phyloP scores from a whole-genome alignment of 495 filamentous ascomycete genomes.

The Penicillium steckii region DNA sequence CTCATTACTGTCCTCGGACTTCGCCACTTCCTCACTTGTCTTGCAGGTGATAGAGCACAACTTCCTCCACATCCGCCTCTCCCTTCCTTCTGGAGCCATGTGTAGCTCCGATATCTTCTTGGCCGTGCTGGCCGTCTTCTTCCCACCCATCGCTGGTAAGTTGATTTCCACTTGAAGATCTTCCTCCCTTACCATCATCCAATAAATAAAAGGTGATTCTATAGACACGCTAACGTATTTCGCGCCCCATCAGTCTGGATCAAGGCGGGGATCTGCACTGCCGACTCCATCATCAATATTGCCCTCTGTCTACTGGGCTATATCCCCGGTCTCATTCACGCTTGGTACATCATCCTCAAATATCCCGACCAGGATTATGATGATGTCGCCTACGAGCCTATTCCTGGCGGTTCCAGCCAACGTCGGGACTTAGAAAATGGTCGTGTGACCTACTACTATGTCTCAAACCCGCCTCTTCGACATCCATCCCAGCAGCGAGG shows the following conservation, averaged over 20 bases:
- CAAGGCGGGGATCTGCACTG: slow-evolving; percentile 88
- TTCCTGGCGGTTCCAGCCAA: slow-evolving; percentile 52
- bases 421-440: slow-evolving; percentile 44
- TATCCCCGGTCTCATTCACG: slow-evolving; percentile 87
- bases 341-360: slow-evolving; percentile 97
- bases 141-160: slow-evolving; percentile 89
- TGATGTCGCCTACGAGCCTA: slow-evolving; percentile 60
- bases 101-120: slow-evolving; percentile 88
- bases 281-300: slow-evolving; percentile 93
- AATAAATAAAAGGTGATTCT: background rate
- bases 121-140: slow-evolving; percentile 82
- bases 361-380: slow-evolving; percentile 68
- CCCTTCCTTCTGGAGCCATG: slow-evolving; percentile 34
- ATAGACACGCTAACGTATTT: slow-evolving; percentile 5
- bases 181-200: background rate
- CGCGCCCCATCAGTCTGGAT: slow-evolving; percentile 72
- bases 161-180: slow-evolving; percentile 13
- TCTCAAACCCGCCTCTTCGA: slow-evolving; percentile 49
- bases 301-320: slow-evolving; percentile 86
- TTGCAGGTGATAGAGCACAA: slow-evolving; percentile 20
- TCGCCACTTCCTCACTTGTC: background rate
- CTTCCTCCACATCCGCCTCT: too few relatives aligned
- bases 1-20: background rate
- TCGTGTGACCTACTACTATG: slow-evolving; percentile 69
- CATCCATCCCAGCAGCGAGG: slow-evolving; percentile 35